These are phyloP conservation scores for Dactylonectria macrodidyma DNA, from an alignment of 2,329 filamentous ascomycete species.

Conservation along the genomic window DNA sequence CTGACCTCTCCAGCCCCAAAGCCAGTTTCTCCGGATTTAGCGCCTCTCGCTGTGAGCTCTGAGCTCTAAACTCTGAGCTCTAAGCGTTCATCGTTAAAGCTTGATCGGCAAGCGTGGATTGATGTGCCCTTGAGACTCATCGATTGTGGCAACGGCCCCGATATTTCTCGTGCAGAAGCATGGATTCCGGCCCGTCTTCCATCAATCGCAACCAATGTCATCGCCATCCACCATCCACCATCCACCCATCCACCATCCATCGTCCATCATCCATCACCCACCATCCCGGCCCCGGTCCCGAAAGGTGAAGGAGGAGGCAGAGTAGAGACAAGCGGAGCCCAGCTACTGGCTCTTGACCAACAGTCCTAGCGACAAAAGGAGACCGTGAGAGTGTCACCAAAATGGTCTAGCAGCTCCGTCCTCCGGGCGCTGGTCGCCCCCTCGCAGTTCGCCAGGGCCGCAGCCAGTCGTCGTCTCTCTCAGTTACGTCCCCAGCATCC, in stretches of 20 bases:
- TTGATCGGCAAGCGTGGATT: too few species aligned
- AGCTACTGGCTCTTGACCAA: not conserved
- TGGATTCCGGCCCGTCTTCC: slow-evolving; percentile 15
- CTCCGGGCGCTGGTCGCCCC: slow-evolving; percentile 18
- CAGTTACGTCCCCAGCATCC: slow-evolving; percentile 9
- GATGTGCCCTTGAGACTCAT: slow-evolving; percentile 13
- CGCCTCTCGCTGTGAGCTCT: slow-evolving; percentile 21
- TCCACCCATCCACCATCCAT: not conserved
- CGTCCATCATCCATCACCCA: not conserved
- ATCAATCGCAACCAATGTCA: slow-evolving; percentile 22
- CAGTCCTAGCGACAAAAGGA: not conserved
- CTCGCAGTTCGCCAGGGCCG: slow-evolving; percentile 15
- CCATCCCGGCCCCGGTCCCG: not conserved
- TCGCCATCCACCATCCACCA: slow-evolving; percentile 12
- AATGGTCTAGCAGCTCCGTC: slow-evolving; percentile 9
- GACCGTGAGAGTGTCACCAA: slow-evolving; percentile 3
- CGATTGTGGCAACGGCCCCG: slow-evolving; percentile 20
- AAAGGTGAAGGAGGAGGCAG: slow-evolving; percentile 15
- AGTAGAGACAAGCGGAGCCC: slow-evolving; percentile 3
- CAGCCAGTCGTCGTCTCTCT: slow-evolving; percentile 13
- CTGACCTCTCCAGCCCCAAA: slow-evolving; percentile 27
- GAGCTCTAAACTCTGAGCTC: not conserved
- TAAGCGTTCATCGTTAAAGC: too few species aligned
- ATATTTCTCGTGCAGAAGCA: slow-evolving; percentile 7
- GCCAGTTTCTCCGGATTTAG: slow-evolving; percentile 31